Evolutionary conservation across 192 early-diverging fungal genomes (phyloP), one percentile per base, ranked within the genome.

Genomic region (Coemansia sp.): DNA sequence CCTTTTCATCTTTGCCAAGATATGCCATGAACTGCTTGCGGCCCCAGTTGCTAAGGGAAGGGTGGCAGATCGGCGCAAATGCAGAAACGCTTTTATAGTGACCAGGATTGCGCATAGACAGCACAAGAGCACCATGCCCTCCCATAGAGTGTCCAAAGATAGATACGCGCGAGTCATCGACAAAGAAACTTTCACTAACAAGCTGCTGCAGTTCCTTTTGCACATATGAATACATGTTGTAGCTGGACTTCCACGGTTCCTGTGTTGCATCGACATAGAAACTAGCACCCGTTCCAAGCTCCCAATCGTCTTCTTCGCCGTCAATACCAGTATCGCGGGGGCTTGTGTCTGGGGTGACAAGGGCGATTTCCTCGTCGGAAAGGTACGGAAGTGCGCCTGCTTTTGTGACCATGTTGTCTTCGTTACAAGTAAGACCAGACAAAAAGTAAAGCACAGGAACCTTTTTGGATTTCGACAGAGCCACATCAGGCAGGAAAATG

Each of bases 391-490:
- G 63, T 26, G 92, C 91, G 6, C 93, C 91, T 62, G 87, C 86
- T 75, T 96, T 96, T 67, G 87, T 87, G 57, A 92, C 72, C 83
- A 95, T 94, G 84, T 96, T 96, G 79, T 96, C 95, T 53, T 92
- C 89, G 46, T 80, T 90, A 68, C 90, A 88, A 0, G 91, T 91
- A 53, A 95, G 83, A n/a, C 94, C 94, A 16, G 91, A 87, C 3
- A 95, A 81, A 61, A 85, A 95, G 74, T 89, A 90, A 6, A 95
- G 59, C 29, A 76, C 70, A 15, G 79, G 71, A 10, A 76, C 72
- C 40, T 48, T 61, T 59, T 58, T 59, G 12, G 46, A 49, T 29
- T 37, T 28, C 16, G 70, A 42, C 34, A 76, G 42, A 61, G 72
- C 79, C 16, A 13, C 35, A 49, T 83, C 73, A 16, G 94, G 94